A percentile compares a stretch with the other conserved stretches of the same genome.
phyloP scores from a whole-genome alignment of 768 basidiomycete genomes.

The Tricholoma matsutake region DNA sequence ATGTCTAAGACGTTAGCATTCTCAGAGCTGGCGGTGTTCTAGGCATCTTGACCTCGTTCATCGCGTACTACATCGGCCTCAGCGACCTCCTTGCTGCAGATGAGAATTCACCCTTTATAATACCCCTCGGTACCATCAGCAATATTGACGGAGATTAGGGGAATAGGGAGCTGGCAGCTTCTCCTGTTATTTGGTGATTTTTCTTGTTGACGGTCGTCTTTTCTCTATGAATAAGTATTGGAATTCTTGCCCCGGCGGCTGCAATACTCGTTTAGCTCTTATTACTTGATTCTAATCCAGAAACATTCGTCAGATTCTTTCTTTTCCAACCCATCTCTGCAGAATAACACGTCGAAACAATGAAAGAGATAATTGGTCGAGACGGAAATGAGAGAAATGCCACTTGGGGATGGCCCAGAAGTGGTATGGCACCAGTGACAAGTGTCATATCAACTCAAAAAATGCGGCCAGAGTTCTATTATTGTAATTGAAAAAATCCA shows the following conservation, averaged over 20 bases:
- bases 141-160: background rate
- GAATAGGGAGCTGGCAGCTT: background rate
- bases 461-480: no score
- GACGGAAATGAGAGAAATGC: no score
- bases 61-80: conserved; percentile 48
- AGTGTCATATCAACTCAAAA: no score
- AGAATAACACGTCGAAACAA: no score
- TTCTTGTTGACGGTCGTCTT: background rate
- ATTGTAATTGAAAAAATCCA: no score
- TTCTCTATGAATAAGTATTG: background rate
- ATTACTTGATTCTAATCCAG: no score
- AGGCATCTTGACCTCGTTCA: conserved; percentile 42
- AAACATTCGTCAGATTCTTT: no score
- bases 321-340: no score
- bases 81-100: conserved; percentile 42
- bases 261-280: no score
- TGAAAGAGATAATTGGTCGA: no score
- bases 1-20: conserved; percentile 17
- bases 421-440: no score
- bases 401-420: no score
- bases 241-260: background rate
- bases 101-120: conserved; percentile 30
- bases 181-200: background rate
- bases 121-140: conserved; percentile 35
- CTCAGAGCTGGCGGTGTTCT: conserved; percentile 42